Conservation (phyloP, 2,329 filamentous ascomycete genomes). For the Colletotrichum cuscutae region DNA sequence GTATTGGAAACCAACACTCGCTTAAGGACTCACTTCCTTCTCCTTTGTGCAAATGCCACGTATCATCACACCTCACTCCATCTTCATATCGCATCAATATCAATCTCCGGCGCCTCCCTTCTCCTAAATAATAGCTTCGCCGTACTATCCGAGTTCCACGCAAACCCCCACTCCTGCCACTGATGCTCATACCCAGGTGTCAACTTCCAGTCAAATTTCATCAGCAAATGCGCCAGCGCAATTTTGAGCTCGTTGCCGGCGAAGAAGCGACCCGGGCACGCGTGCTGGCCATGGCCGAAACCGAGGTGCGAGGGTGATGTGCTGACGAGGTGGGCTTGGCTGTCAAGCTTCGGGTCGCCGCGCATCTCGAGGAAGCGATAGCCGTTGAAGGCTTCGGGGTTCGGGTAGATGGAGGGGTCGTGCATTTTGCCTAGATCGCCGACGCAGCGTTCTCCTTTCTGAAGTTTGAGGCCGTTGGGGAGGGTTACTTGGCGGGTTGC, state of each 20-base stretch:
- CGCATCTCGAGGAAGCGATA: constrained; percentile 23
- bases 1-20: no score
- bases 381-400: constrained; percentile 5
- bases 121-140: constrained; percentile 21
- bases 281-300: constrained; percentile 51
- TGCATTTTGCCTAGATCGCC: constrained; percentile 11
- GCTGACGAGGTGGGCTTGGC: constrained; percentile 50
- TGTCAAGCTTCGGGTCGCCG: neutral
- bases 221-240: constrained; percentile 25
- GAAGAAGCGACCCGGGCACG: constrained; percentile 57
- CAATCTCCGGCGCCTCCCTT: constrained; percentile 20
- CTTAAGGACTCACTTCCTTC: no score
- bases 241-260: constrained; percentile 55
- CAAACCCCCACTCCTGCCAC: constrained; percentile 1
- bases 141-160: neutral
- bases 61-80: no score
- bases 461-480: constrained; percentile 22
- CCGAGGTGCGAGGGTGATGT: constrained; percentile 47
- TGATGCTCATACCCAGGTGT: constrained; percentile 7
- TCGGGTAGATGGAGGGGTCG: constrained; percentile 1
- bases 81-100: constrained; percentile 9
- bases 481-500: constrained; percentile 8
- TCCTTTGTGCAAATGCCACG: no score
- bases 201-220: constrained; percentile 29
- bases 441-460: constrained; percentile 13